A percentile compares a stretch with the other conserved stretches of the same genome.
Evolutionary conservation across 306 rosid species (phyloP).

Genomic region (Cicer chorassanicum): DNA sequence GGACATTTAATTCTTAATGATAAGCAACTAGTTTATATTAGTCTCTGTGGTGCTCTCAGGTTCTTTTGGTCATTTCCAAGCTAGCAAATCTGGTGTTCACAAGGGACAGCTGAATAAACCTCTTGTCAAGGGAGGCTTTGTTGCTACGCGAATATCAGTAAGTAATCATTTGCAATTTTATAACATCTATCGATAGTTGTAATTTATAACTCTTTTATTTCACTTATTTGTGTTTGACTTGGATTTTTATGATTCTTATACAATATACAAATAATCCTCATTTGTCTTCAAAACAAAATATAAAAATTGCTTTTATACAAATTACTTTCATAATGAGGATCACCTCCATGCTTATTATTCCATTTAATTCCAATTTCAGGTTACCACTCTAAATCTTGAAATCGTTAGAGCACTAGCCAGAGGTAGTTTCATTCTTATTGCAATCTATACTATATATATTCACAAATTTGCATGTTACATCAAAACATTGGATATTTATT

Average conservation of each 20-base stretch:
- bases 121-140: slow-evolving; percentile 94
- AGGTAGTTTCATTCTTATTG: slow-evolving; percentile 56
- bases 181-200: slow-evolving; percentile 23
- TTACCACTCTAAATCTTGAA: slow-evolving; percentile 85
- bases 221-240: slow-evolving; percentile 1
- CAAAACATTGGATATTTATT: slow-evolving; percentile 18
- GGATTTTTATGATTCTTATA: slow-evolving; percentile 26
- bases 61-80: slow-evolving; percentile 97
- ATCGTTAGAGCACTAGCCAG: slow-evolving; percentile 91
- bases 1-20: slow-evolving; percentile 25
- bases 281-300: not conserved
- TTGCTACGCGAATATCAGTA: slow-evolving; percentile 95
- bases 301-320: slow-evolving; percentile 10
- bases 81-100: slow-evolving; percentile 93
- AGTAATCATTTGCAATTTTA: slow-evolving; percentile 42
- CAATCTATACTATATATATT: slow-evolving; percentile 25
- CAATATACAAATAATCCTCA: not conserved
- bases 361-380: slow-evolving; percentile 63
- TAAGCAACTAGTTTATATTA: slow-evolving; percentile 16
- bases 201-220: not conserved
- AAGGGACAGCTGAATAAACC: slow-evolving; percentile 81
- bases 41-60: slow-evolving; percentile 61
- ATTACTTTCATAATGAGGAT: slow-evolving; percentile 12
- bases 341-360: slow-evolving; percentile 37
- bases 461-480: not conserved